Conservation (phyloP, 768 basidiomycete species). For the Phanerochaete carnosa region DNA sequence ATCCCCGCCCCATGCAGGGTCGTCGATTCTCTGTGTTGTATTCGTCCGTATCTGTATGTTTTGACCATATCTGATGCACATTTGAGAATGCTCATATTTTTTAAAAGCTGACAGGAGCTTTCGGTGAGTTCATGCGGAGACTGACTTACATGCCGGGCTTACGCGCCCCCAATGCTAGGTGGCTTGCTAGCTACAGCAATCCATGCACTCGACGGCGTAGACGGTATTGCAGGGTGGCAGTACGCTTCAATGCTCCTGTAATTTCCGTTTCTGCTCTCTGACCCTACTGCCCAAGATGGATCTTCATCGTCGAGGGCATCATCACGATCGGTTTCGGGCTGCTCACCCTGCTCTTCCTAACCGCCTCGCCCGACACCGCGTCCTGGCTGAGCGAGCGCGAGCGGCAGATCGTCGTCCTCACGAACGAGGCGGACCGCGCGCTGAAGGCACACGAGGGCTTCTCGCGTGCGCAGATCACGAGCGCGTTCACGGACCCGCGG, state of each 20-base stretch:
- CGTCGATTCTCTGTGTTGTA: constrained; percentile 25
- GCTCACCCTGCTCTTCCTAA: constrained; percentile 32
- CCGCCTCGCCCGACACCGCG: constrained; percentile 46
- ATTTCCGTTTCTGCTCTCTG: neutral
- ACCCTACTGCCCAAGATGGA: constrained; percentile 23
- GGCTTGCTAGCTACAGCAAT: constrained; percentile 33
- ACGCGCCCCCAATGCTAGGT: constrained; percentile 15
- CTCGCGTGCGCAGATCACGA: constrained; percentile 33
- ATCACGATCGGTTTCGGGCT: constrained; percentile 38
- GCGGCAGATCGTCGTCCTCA: constrained; percentile 35
- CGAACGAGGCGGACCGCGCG: constrained; percentile 35
- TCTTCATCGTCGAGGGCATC: constrained; percentile 46
- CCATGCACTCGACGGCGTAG: constrained; percentile 34
- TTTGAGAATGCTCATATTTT: neutral
- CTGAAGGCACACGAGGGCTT: constrained; percentile 29
- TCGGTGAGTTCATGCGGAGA: constrained; percentile 28
- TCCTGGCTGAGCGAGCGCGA: constrained; percentile 42
- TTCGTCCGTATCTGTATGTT: constrained; percentile 24
- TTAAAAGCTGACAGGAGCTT: constrained; percentile 31
- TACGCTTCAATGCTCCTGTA: too few species aligned
- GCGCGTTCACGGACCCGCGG: constrained; percentile 36
- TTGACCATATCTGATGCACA: neutral
- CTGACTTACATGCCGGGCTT: neutral
- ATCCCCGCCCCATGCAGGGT: constrained; percentile 26
- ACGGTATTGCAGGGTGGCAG: constrained; percentile 36